Base-by-base conservation (phyloP, 1,139 yeast species). In the Geotrichum reessii region DNA sequence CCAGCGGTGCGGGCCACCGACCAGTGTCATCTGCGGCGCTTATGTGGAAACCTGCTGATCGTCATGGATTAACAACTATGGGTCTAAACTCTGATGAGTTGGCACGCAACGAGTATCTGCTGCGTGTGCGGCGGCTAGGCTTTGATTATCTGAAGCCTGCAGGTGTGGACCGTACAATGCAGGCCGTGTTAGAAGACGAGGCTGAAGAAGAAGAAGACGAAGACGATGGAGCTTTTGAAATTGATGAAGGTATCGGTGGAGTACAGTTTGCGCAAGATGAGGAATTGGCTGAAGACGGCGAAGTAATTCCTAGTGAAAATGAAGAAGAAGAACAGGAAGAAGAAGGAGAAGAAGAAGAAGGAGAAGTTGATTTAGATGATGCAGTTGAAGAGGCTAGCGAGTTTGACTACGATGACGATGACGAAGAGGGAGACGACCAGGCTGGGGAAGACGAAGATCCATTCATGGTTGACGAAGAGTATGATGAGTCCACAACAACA, bases 91-190 rank as follows among this genome's bases (percentile, higher is more conserved):
- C 42, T 17, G 56, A 53, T 24, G 56, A 53, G 14, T 19, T 47
- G 48, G 56, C 56, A 5, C 56, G 56, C 8, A 49, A 47, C 11
- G 47, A 40, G 14, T 53, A 53, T 25, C n/a, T 53, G 44, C 44
- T 37, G n/a, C 58, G 66, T 60, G 47, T 68, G 62, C 58, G 67
- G 54, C 61, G 68, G 60, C 55, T 67, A 57, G 66, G 68, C 47
- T 63, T 61, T 56, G 58, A 58, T 8, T 68, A 66, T 61, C 54
- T 63, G 53, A 57, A 50, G 31, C 71, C 69, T 1, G 65, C 65
- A 11, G 71, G 68, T 40, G 58, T 64, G 25, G 42, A 51, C 49
- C 64, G 60, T 48, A 66, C 68, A 4, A 63, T 63, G 65, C 65
- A 63, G 28, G 63, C 63, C 5, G 57, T 63, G 59, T 37, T 63